phyloP scores from a whole-genome alignment of 129 eudicot genomes.

The Flaveria linearis region DNA sequence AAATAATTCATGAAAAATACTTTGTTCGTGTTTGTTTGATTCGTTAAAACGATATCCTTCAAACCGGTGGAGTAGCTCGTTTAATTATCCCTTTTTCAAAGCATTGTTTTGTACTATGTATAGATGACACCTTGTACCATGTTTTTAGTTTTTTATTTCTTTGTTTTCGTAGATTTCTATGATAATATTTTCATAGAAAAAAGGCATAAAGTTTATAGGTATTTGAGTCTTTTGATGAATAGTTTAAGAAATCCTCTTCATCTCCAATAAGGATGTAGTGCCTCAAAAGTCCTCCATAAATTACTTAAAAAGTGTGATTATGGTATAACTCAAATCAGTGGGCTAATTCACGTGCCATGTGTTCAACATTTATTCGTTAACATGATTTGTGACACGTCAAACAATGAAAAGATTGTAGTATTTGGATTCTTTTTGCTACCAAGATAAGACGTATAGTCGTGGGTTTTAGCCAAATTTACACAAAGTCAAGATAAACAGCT shows the following conservation, averaged over 20 bases:
- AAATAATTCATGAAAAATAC: too few relatives aligned
- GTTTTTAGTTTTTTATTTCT: background rate
- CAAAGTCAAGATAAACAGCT: too few relatives aligned
- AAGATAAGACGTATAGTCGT: background rate
- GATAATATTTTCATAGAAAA: slow-evolving; percentile 12
- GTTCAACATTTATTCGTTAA: slow-evolving; percentile 15
- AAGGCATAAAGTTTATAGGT: slow-evolving; percentile 34
- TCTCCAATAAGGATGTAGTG: slow-evolving; percentile 44
- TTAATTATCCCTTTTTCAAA: too few relatives aligned
- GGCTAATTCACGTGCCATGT: slow-evolving; percentile 42
- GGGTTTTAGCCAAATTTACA: background rate
- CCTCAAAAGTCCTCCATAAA: slow-evolving; percentile 40
- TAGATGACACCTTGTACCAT: background rate
- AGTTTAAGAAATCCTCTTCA: slow-evolving; percentile 46
- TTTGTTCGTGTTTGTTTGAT: too few relatives aligned
- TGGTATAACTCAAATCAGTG: slow-evolving; percentile 38
- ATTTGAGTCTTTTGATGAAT: slow-evolving; percentile 42
- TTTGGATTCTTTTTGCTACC: slow-evolving; percentile 1
- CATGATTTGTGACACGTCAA: background rate
- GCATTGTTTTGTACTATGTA: too few relatives aligned
- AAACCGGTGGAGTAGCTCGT: too few relatives aligned
- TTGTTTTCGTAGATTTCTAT: slow-evolving; percentile 8
- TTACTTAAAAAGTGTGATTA: slow-evolving; percentile 39
- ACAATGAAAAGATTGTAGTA: background rate
- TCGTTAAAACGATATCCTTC: too few relatives aligned